These are phyloP conservation scores for Choanephora cucurbitarum DNA, from an alignment of 371 early-diverging fungal species.

Conservation along the genomic window DNA sequence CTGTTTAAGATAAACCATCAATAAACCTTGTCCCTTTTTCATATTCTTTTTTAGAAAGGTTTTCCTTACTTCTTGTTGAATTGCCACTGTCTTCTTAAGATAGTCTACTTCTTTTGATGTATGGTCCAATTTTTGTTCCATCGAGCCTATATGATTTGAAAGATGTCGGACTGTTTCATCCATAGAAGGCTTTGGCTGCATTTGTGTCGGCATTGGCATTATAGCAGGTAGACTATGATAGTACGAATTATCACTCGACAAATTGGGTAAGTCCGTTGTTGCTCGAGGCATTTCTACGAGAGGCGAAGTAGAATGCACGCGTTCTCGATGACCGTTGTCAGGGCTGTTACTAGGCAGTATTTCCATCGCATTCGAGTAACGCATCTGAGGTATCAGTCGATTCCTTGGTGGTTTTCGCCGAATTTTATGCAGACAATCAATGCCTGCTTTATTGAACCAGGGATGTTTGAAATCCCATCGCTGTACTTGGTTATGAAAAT, in stretches of 20 bases:
- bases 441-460: conserved; percentile 15
- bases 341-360: conserved; percentile 6
- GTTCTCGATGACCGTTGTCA: conserved; percentile 3
- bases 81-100: conserved; percentile 9
- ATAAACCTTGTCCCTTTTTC: too few species aligned
- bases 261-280: too few species aligned
- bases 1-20: conserved; percentile 5
- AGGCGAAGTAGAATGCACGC: background rate
- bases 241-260: too few species aligned
- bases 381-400: conserved; percentile 18
- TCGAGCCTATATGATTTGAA: conserved; percentile 1
- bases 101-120: conserved; percentile 14
- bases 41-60: background rate
- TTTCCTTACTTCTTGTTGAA: conserved; percentile 22
- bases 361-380: conserved; percentile 22
- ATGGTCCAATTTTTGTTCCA: conserved; percentile 20
- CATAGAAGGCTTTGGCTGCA: background rate
- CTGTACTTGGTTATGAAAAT: conserved; percentile 4
- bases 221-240: too few species aligned
- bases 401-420: conserved; percentile 21
- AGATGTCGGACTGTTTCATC: conserved; percentile 11
- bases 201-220: too few species aligned
- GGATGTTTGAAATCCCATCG: conserved; percentile 29
- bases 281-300: background rate
- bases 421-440: conserved; percentile 20